Percentiles rank a stretch among this genome's conserved stretches.
phyloP scores from a whole-genome alignment of 2,329 filamentous ascomycete species.

The Metarhizium album region DNA sequence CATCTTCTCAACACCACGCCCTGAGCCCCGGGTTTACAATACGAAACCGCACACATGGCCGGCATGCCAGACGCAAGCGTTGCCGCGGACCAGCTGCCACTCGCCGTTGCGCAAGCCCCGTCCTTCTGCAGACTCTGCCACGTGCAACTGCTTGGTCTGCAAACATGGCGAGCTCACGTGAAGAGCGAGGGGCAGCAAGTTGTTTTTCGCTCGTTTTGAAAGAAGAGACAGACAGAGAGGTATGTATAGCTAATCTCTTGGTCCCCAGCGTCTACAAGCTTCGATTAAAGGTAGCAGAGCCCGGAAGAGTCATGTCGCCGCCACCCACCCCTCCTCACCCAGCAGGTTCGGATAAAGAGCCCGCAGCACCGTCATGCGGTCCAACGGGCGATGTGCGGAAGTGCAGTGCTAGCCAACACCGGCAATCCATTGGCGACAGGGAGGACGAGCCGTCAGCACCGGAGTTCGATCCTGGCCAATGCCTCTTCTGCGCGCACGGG shows the following conservation, averaged over 20 bases:
- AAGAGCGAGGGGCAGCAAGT: neutral
- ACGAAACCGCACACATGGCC: neutral
- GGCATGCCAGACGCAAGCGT: neutral
- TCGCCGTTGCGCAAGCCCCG: neutral
- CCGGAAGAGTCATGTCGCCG: conserved; percentile 8
- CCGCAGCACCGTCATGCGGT: neutral
- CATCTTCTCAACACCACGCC: neutral
- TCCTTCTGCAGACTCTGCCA: neutral
- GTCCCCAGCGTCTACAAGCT: conserved; percentile 14
- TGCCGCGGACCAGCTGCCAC: neutral
- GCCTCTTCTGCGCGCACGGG: conserved; percentile 30
- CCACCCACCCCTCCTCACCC: conserved; percentile 6
- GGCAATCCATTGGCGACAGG: neutral
- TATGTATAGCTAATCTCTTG: neutral
- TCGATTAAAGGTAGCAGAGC: conserved; percentile 12
- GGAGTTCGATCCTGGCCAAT: conserved; percentile 21
- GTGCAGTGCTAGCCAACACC: neutral
- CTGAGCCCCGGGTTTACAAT: too few species aligned
- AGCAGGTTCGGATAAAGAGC: neutral
- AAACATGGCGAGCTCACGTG: neutral
- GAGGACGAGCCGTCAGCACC: conserved; percentile 1
- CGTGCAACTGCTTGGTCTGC: neutral
- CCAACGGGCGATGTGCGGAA: neutral
- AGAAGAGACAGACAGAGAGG: too few species aligned
- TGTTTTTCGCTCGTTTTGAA: neutral